Evolutionary conservation across 331 rosid species (phyloP).

Genomic region (Pyrus hybrid): DNA sequence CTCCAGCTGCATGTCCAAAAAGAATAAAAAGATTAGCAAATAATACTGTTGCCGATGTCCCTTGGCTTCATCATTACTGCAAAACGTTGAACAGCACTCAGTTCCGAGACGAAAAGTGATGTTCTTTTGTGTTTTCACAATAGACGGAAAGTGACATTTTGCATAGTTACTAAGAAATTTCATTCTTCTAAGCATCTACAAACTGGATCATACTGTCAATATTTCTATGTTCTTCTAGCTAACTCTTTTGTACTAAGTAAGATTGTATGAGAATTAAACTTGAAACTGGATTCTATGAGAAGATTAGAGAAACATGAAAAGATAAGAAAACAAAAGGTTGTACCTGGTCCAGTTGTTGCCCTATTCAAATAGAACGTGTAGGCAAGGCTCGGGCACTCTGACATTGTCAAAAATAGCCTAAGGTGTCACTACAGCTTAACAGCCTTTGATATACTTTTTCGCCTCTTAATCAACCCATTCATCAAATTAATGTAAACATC

Average conservation of each 20-base stretch:
- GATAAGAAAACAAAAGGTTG: not conserved
- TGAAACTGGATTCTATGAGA: not conserved
- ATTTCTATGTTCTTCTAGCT: not conserved
- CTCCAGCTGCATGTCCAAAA: not conserved
- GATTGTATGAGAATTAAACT: not conserved
- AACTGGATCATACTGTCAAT: not conserved
- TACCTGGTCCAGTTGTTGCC: not conserved
- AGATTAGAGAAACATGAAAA: not conserved
- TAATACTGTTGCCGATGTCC: not conserved
- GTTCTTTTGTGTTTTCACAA: not conserved
- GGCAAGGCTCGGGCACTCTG: not conserved
- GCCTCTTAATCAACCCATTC: slow-evolving; percentile 70
- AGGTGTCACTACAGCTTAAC: slow-evolving; percentile 5
- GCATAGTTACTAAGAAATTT: not conserved
- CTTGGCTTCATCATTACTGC: not conserved
- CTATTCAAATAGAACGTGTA: not conserved
- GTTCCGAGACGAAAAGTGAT: not conserved
- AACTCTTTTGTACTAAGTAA: not conserved
- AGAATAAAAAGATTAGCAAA: not conserved
- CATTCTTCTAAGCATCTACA: not conserved
- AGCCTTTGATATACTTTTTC: slow-evolving; percentile 49
- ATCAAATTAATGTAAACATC: slow-evolving; percentile 53
- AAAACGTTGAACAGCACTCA: not conserved
- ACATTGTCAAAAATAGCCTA: not conserved
- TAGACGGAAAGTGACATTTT: not conserved